A percentile compares a stretch with the other conserved stretches of the same genome.
Conservation (phyloP, 495 filamentous ascomycete genomes). For the Talaromyces adpressus region DNA sequence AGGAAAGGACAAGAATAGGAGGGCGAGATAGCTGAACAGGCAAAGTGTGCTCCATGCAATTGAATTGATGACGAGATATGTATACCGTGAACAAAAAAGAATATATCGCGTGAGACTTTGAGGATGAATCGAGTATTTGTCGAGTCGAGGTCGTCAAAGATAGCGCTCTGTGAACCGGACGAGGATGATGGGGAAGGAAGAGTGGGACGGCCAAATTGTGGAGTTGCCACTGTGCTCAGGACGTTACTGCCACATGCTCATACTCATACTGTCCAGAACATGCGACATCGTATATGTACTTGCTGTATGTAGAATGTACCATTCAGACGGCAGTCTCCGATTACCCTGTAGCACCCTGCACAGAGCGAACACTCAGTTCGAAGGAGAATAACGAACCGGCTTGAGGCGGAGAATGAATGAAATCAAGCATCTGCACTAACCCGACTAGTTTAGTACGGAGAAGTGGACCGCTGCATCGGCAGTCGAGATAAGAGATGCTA, state of each 20-base stretch:
- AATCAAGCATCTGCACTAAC: background rate
- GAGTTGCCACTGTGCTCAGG: background rate
- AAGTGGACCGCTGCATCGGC: background rate
- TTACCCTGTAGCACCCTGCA: background rate
- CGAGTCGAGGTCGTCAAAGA: background rate
- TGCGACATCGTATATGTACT: background rate
- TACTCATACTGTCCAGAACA: background rate
- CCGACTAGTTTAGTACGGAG: background rate
- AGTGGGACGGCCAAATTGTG: background rate
- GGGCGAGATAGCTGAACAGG: background rate
- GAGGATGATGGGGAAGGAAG: background rate
- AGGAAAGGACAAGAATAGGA: background rate
- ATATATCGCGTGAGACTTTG: background rate
- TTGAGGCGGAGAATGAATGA: background rate
- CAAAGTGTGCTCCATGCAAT: background rate
- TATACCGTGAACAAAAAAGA: background rate
- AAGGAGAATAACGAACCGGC: background rate
- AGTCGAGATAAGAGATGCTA: no score
- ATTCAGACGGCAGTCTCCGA: background rate
- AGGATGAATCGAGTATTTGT: background rate
- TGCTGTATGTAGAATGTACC: background rate
- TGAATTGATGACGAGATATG: background rate
- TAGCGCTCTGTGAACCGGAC: background rate
- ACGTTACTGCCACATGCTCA: background rate
- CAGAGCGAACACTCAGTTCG: no score